Conservation (phyloP, 805 yeast genomes). For the Nakazawaea holstii region DNA sequence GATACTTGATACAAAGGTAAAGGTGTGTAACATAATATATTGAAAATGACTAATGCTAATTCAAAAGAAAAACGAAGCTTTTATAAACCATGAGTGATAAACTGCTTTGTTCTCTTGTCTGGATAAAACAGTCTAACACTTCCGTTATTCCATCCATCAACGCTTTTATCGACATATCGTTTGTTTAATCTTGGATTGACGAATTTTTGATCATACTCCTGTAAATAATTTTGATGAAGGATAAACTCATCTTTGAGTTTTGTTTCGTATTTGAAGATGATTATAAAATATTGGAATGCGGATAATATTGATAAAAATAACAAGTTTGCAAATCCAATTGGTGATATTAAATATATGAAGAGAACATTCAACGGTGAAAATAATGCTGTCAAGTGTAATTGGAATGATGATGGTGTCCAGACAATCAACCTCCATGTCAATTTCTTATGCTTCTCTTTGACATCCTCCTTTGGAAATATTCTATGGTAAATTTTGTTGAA, state of each 20-base stretch:
- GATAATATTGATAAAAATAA: constrained; percentile 32
- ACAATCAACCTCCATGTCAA: constrained; percentile 46
- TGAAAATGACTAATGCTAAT: neutral
- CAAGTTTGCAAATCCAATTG: constrained; percentile 15
- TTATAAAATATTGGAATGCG: constrained; percentile 30
- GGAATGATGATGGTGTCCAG: constrained; percentile 66
- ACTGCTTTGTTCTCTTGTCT: constrained; percentile 7
- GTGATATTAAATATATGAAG: constrained; percentile 26
- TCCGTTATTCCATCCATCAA: constrained; percentile 39
- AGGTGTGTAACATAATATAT: neutral
- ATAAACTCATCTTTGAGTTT: constrained; percentile 55
- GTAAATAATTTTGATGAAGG: constrained; percentile 51
- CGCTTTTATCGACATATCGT: constrained; percentile 50
- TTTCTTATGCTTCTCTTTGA: neutral
- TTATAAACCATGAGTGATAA: constrained; percentile 4
- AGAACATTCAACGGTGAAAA: constrained; percentile 56
- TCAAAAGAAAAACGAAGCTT: too few relatives aligned
- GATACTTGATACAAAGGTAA: constrained; percentile 11
- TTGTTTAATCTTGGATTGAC: constrained; percentile 53
- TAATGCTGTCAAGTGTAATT: constrained; percentile 41
- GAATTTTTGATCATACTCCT: constrained; percentile 58
- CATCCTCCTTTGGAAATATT: constrained; percentile 1
- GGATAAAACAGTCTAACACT: constrained; percentile 8
- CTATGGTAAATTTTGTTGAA: neutral
- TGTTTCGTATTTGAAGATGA: constrained; percentile 38